These are phyloP conservation scores for Hippophae tibetana DNA, from an alignment of 306 rosid species.

Conservation along the genomic window DNA sequence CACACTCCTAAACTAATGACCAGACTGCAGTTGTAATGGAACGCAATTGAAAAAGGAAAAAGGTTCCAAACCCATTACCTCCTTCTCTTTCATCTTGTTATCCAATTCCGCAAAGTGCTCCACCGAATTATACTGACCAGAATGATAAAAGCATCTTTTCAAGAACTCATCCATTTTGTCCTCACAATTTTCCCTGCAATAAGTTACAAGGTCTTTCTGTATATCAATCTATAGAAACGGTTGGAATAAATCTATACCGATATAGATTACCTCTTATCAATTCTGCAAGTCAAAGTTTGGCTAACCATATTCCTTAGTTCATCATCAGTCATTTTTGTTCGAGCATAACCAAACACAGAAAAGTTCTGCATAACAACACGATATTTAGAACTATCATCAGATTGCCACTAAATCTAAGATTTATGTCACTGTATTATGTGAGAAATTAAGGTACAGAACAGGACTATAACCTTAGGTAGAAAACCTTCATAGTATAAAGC, in stretches of 20 bases:
- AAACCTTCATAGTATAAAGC: constrained; percentile 90
- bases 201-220: constrained; percentile 14
- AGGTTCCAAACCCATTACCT: constrained; percentile 33
- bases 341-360: constrained; percentile 71
- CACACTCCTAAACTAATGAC: neutral
- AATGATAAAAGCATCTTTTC: constrained; percentile 84
- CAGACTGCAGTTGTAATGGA: neutral
- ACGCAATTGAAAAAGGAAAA: constrained; percentile 2
- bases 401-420: neutral
- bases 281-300: constrained; percentile 83
- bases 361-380: constrained; percentile 50
- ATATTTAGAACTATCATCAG: constrained; percentile 8
- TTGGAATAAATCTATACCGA: neutral
- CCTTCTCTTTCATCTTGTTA: constrained; percentile 61
- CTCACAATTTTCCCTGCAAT: constrained; percentile 66
- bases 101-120: constrained; percentile 58
- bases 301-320: constrained; percentile 77
- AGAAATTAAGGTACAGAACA: constrained; percentile 6
- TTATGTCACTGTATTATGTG: neutral
- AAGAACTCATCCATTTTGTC: constrained; percentile 85
- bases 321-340: constrained; percentile 67
- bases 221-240: constrained; percentile 14
- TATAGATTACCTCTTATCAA: constrained; percentile 57
- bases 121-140: constrained; percentile 75
- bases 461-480: constrained; percentile 58